Conservation (phyloP, 1,139 yeast species). For the Magnusiomyces suaveolens region DNA sequence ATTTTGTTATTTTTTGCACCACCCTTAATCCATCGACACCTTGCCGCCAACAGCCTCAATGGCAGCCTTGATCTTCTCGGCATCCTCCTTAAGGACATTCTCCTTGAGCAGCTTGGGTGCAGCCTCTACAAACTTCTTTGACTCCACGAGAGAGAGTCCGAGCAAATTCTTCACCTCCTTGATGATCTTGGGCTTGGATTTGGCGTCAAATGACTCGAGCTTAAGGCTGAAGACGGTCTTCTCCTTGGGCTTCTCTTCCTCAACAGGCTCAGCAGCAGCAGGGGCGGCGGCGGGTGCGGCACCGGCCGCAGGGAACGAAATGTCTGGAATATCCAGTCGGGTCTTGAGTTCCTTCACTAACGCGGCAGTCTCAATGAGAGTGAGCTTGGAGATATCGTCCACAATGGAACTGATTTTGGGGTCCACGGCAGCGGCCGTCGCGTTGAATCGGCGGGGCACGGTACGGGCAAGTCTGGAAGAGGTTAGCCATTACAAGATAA, state of each 20-base stretch:
- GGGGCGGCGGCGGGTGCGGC: constrained; percentile 55
- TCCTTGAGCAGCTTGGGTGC: constrained; percentile 93
- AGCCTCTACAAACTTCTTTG: constrained; percentile 93
- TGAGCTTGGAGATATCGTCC: constrained; percentile 79
- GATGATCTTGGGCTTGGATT: constrained; percentile 93
- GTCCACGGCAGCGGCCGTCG: constrained; percentile 54
- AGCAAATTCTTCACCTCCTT: constrained; percentile 90
- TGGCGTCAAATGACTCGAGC: constrained; percentile 88
- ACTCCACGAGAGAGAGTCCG: constrained; percentile 89
- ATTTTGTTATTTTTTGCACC: no score
- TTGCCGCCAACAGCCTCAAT: constrained; percentile 95
- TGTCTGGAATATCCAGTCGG: constrained; percentile 85
- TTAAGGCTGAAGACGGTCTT: constrained; percentile 88
- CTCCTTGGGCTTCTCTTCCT: constrained; percentile 75
- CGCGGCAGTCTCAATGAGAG: constrained; percentile 80
- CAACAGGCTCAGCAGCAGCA: constrained; percentile 66
- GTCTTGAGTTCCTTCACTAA: constrained; percentile 76
- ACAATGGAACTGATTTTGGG: constrained; percentile 85
- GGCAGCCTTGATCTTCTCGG: constrained; percentile 84
- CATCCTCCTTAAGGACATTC: constrained; percentile 79
- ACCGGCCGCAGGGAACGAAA: constrained; percentile 70
- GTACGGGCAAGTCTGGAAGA: constrained; percentile 10
- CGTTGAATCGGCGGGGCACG: constrained; percentile 36
- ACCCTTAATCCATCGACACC: constrained; percentile 64
- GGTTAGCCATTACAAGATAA: neutral